These are phyloP conservation scores for Monosporascus sp. DNA, from an alignment of 2,329 filamentous ascomycete species.

Conservation along the genomic window DNA sequence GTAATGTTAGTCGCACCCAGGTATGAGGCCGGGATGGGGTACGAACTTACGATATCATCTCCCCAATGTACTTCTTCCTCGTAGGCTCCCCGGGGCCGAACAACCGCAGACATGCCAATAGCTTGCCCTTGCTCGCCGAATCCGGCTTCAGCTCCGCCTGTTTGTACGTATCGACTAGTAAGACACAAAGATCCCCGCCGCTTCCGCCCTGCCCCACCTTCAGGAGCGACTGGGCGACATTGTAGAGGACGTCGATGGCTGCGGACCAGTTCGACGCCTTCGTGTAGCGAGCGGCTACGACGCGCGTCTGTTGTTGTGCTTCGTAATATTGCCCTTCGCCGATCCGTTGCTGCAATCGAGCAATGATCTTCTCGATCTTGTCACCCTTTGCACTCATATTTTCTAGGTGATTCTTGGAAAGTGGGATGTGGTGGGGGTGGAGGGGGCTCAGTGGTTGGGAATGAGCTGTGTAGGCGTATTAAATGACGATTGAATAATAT, in stretches of 20 bases:
- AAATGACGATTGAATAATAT: too few relatives aligned
- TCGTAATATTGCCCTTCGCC: constrained; percentile 92
- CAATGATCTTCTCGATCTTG: constrained; percentile 54
- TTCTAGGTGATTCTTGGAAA: neutral
- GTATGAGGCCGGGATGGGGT: too few relatives aligned
- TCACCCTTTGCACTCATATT: constrained; percentile 31
- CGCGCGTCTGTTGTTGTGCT: constrained; percentile 95
- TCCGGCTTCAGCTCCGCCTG: constrained; percentile 79
- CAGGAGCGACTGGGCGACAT: constrained; percentile 78
- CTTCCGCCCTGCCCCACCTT: constrained; percentile 91
- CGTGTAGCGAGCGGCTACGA: constrained; percentile 89
- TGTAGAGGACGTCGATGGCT: constrained; percentile 81
- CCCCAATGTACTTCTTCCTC: constrained; percentile 84
- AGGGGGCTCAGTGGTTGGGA: neutral
- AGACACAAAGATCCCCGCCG: constrained; percentile 81
- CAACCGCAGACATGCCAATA: constrained; percentile 73
- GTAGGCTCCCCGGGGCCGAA: constrained; percentile 84
- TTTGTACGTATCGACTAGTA: constrained; percentile 86
- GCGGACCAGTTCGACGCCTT: constrained; percentile 81
- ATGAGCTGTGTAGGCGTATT: too few relatives aligned
- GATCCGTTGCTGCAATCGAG: constrained; percentile 77
- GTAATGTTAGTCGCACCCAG: too few relatives aligned
- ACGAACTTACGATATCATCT: constrained; percentile 66
- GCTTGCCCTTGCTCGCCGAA: constrained; percentile 64
- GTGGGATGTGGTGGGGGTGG: neutral